Base-by-base conservation (phyloP, 257 asterid genomes). In the Nicotiana attenuata region DNA sequence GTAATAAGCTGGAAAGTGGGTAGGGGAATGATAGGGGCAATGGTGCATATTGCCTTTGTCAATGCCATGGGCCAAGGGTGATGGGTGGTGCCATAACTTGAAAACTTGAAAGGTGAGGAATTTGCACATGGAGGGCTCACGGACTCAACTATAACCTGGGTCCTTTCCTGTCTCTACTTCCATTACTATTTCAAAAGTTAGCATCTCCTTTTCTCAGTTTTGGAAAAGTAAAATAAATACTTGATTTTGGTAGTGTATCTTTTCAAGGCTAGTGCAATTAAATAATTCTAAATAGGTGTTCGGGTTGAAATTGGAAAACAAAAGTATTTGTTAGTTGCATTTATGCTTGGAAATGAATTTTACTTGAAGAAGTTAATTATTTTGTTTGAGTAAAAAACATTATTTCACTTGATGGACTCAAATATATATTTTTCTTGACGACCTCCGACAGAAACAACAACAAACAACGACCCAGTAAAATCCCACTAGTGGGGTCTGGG, bases 121-220 rank as follows among this genome's bases (percentile, higher is more conserved):
- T 80, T 35, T 83, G 92, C 97, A 92, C 94, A 91, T 91, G 97
- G 90, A 84, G 89, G 87, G 86, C 76, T 79, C 79, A 10, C 71
- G 50, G 41, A 35, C 65, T 82, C 84, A 63, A 82, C 84, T 41
- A 64, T 15, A 24, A 24, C 4, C n/a, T 26, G 41, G 41, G 41
- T 26, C 41, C 41, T 28, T 64, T 73, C 61, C 60, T 14, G 41
- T 47, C 79, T 47, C 61, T 45, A 14, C 14, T 41, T 41, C 31
- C 57, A 68, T 35, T 67, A 73, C 53, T 8, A 16, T 24, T 73
- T 75, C 41, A 24, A 75, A 47, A 47, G 61, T 9, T 75, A 75
- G 41, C 63, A 14, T 13, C 24, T 47, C 15, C 3, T 22, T 5
- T 22, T 22, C 6, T n/a, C 6, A 20, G 1, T 45, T 45, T 73